Conservation (phyloP, 768 basidiomycete species). For the Phylloporus scabripes region DNA sequence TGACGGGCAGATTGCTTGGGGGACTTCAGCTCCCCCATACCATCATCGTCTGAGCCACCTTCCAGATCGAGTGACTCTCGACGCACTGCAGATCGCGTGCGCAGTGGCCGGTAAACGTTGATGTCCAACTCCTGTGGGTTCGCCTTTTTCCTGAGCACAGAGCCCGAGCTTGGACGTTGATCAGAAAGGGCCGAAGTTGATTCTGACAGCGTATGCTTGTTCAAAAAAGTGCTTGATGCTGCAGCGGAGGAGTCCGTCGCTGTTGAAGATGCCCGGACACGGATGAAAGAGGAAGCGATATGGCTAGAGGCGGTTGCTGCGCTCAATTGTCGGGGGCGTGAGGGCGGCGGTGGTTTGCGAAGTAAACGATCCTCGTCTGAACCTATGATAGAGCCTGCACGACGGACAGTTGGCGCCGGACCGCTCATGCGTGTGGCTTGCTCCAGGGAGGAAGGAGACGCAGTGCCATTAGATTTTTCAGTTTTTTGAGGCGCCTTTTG, state of each 20-base stretch:
- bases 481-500: constrained; percentile 18
- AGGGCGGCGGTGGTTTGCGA: constrained; percentile 32
- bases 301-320: constrained; percentile 37
- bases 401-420: constrained; percentile 45
- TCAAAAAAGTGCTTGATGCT: constrained; percentile 11
- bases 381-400: constrained; percentile 60
- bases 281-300: constrained; percentile 22
- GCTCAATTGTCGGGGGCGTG: constrained; percentile 44
- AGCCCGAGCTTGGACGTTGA: constrained; percentile 20
- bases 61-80: constrained; percentile 71
- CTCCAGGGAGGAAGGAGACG: constrained; percentile 17
- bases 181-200: constrained; percentile 28
- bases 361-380: constrained; percentile 44
- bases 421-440: constrained; percentile 22
- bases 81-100: constrained; percentile 47
- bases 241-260: constrained; percentile 25
- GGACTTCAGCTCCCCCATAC: constrained; percentile 30
- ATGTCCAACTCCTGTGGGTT: constrained; percentile 29
- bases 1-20: constrained; percentile 35
- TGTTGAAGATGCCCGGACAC: constrained; percentile 31
- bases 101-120: constrained; percentile 14
- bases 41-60: constrained; percentile 63
- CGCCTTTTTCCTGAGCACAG: constrained; percentile 19
- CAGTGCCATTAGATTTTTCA: constrained; percentile 22
- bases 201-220: constrained; percentile 27